Base-by-base conservation (phyloP, 2,329 filamentous ascomycete species). In the Epichloe hybrida region DNA sequence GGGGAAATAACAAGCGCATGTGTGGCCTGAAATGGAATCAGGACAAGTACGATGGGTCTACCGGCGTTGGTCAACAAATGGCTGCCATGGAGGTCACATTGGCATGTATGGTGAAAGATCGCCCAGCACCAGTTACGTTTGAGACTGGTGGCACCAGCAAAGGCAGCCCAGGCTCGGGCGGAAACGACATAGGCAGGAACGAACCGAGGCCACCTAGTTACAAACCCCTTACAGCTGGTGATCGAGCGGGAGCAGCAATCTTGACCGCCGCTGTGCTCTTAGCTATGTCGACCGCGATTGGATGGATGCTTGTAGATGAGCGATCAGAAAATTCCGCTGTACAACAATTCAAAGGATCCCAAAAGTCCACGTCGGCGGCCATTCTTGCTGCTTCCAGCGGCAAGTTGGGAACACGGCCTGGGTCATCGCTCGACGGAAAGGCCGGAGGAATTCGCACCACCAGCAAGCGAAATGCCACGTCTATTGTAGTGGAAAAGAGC, bases 51-150 rank as follows among this genome's bases (percentile, higher is more conserved):
- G 80, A 85, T 61, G 77, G 78, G 23, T 71, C 70, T 2, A 74
- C 71, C 6, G 83, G 82, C 6, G 75, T 86, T 2, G 83, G 83
- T 4, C 81, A 86, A 62, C 81, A 86, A 64, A 86, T 87, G 83
- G 74, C 78, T 1, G 81, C 78, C 2, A 68, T 86, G 62, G 80
- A 85, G 59, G 72, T 84, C 9, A 74, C 84, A 6, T 72, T 86
- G 44, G 74, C 75, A 38, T 81, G 79, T 57, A 70, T 83, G 62
- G 75, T 84, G 47, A 57, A 70, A 37, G 54, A 71, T 6, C 66
- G 67, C 9, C 51, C 58, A 0, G 61, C 65, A 1, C 73, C 75
- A 0, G 66, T 75, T 40, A 77, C 74, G 3, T 64, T 71, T 27
- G 58, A 66, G 4, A 79, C 66, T 1, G 83, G 83, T 48, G 83